Evolutionary conservation across 306 rosid species (phyloP), one percentile per base, ranked within the genome.

Genomic region (Lathyrus aphaca): DNA sequence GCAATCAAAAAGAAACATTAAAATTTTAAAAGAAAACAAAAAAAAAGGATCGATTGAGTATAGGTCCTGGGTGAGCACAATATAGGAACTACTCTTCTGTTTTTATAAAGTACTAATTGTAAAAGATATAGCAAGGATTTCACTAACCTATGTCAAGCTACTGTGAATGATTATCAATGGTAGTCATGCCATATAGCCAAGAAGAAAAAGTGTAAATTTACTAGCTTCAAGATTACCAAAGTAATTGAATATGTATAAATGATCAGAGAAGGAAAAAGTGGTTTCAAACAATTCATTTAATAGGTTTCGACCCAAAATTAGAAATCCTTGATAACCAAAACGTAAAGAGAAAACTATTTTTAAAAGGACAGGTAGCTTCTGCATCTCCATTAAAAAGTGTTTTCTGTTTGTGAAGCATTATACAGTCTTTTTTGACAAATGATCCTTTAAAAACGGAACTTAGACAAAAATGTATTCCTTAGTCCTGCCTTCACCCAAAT

Each of bases 21-120:
- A 45, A 78, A 40, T 42, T 23, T 38, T 39, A 45, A 10, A 62
- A 29, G 8, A 51, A 49, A 43, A 66, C 19, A 6, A 12, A 62
- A 30, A 46, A 59, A 46, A 59, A 21, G 14, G 11, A 61, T 5
- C 32, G 46, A 67, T 60, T 80, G 38, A 23, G 11, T 19, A 48
- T 58, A 43, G 37, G 66, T 74, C 78, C 4, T 16, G 40, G 40
- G 56, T 32, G 39, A 77, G 56, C 75, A 74, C 17, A 27, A 32
- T 40, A 7, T 17, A 79, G 6, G 74, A 63, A 64, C 32, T 51
- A 57, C 12, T 54, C 43, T 64, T 61, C 30, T 17, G 54, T 32
- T 53, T 46, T 44, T 39, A 45, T 8, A 61, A 74, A 29, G 21
- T 27, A 39, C 42, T 37, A 62, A 44, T 39, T 68, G 35, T 10